Base-by-base conservation (phyloP, 2,329 filamentous ascomycete species). In the Neofusicoccum parvum region DNA sequence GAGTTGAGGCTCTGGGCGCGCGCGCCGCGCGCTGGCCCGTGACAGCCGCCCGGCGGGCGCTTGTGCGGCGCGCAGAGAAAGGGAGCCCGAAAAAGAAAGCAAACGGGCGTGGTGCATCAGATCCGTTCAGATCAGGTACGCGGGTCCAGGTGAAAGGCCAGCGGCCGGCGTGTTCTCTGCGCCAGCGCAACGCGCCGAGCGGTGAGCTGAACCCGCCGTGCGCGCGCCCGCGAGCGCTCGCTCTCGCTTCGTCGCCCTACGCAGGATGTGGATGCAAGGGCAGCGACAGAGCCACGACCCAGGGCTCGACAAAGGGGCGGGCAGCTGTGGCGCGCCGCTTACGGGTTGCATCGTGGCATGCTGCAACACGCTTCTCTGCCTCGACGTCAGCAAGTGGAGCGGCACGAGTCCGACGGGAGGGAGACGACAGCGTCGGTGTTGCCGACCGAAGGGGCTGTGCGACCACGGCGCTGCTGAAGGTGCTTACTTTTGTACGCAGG, bases 361-460 rank as follows among this genome's bases (percentile, higher is more conserved):
- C 39, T 34, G 20, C 39, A 41, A 56, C 17, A 17, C n/a, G 32
- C 15, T 36, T 15, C 15, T 3, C 7, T 56, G 51, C n/a, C 14
- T 41, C 36, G 50, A 14, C 20, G 53, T 58, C 53, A 58, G 53
- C 53, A 12, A 58, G 14, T 34, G 54, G 39, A 36, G 37, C 27
- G 56, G 56, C 32, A 46, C 41, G 56, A 60, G 45, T 60, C 41
- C 56, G 23, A 12, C 27, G 41, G 41, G 15, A 37, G 32, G 56
- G 56, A 48, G 20, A 41, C 41, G 53, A 45, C 53, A 23, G 53
- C 20, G n/a, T 58, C 53, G 56, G 56, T 46, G 56, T 48, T 37
- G 43, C 56, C 56, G 56, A 60, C 39, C 23, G 56, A 60, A 60
- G 56, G 56, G 56, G 56, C 41, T 48, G 56, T 60, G 56, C 43